Conservation (phyloP, 192 early-diverging fungal genomes). For the Backusella sp. region DNA sequence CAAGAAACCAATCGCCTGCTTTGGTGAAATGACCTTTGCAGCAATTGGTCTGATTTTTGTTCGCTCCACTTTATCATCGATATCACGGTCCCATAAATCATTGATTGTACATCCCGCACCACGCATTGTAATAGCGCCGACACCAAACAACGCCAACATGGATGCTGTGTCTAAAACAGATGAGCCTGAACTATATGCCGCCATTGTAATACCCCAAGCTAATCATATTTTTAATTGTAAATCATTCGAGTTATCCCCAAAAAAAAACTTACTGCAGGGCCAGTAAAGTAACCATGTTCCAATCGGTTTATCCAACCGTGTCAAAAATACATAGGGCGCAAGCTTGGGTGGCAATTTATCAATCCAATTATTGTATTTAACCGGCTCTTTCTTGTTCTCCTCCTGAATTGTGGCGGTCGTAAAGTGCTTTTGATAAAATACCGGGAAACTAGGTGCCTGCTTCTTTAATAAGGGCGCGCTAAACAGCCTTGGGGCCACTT, state of each 20-base stretch:
- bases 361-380: constrained; percentile 46
- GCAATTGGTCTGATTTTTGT: constrained; percentile 84
- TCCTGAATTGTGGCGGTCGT: neutral
- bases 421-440: neutral
- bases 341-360: constrained; percentile 51
- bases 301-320: constrained; percentile 86
- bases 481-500: neutral
- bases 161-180: constrained; percentile 51
- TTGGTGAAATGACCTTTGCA: constrained; percentile 64
- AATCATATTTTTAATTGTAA: neutral
- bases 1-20: constrained; percentile 74
- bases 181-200: constrained; percentile 56
- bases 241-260: too few species aligned
- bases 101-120: constrained; percentile 97
- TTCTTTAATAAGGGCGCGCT: neutral
- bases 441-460: neutral
- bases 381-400: neutral
- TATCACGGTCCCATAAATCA: constrained; percentile 93
- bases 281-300: constrained; percentile 91
- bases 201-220: constrained; percentile 78
- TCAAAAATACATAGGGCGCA: constrained; percentile 74
- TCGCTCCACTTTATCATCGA: constrained; percentile 84
- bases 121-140: constrained; percentile 88
- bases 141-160: constrained; percentile 79
- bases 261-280: constrained; percentile 71